Conservation (phyloP, 1,284 basidiomycete species). For the Coniferiporia weirii region DNA sequence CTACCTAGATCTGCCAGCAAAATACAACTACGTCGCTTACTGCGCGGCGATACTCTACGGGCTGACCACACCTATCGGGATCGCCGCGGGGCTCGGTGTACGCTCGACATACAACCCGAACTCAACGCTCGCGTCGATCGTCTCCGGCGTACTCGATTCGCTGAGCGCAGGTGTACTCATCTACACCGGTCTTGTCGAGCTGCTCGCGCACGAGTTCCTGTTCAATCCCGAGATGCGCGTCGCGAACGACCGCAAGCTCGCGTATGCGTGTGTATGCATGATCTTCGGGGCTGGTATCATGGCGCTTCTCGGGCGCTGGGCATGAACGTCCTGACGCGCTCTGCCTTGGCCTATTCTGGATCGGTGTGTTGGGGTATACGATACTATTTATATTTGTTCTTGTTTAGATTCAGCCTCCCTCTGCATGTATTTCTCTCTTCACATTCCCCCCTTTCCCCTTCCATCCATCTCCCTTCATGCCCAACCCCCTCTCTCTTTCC, state of each 20-base stretch:
- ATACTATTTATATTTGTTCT: neutral
- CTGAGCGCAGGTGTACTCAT: conserved; percentile 85
- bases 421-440: neutral
- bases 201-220: conserved; percentile 89
- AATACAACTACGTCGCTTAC: conserved; percentile 59
- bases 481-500: no score
- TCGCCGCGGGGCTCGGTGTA: conserved; percentile 84
- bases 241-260: conserved; percentile 55
- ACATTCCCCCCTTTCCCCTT: neutral
- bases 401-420: neutral
- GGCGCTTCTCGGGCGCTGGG: conserved; percentile 84
- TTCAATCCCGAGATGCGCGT: conserved; percentile 82
- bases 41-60: conserved; percentile 67
- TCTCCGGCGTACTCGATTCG: conserved; percentile 82
- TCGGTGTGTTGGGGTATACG: neutral
- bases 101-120: conserved; percentile 78
- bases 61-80: conserved; percentile 77
- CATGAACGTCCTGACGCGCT: conserved; percentile 41
- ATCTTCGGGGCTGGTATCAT: conserved; percentile 74
- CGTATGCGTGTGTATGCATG: conserved; percentile 73
- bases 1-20: conserved; percentile 57
- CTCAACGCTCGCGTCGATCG: conserved; percentile 68
- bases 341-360: neutral
- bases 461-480: neutral
- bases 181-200: conserved; percentile 89